These are phyloP conservation scores for Lycium ferocissimum DNA, from an alignment of 257 asterid genomes.

Conservation along the genomic window DNA sequence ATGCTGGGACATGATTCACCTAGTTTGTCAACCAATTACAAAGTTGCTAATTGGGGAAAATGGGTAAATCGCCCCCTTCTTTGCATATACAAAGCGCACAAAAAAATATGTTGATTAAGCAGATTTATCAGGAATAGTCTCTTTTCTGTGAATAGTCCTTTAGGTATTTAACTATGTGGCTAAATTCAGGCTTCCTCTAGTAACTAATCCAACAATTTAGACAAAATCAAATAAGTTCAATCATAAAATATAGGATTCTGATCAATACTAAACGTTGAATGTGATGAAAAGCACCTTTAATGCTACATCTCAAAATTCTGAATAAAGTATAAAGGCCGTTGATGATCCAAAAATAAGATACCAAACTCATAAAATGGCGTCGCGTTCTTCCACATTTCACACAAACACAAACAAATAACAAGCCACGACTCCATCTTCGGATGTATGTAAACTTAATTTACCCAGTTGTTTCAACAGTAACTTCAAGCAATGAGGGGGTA, in stretches of 20 bases:
- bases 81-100: conserved; percentile 33
- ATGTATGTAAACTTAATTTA: conserved; percentile 31
- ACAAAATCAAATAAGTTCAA: conserved; percentile 10
- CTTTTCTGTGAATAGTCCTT: not conserved
- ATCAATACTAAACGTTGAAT: conserved; percentile 22
- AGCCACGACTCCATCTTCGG: conserved; percentile 46
- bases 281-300: conserved; percentile 43
- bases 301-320: conserved; percentile 48
- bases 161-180: not conserved
- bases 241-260: conserved; percentile 28
- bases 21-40: not conserved
- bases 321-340: conserved; percentile 41
- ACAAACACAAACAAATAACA: conserved; percentile 39
- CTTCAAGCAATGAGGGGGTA: conserved; percentile 30
- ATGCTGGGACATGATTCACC: conserved; percentile 25
- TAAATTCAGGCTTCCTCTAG: conserved; percentile 11
- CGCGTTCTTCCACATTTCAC: conserved; percentile 34
- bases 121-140: not conserved
- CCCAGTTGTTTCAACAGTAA: conserved; percentile 52
- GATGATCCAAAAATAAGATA: conserved; percentile 41
- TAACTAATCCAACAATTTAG: conserved; percentile 24
- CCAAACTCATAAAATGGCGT: conserved; percentile 42
- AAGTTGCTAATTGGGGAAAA: not conserved
- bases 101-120: not conserved
- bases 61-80: conserved; percentile 11